These are phyloP conservation scores for Agrocybe chaxingu DNA, from an alignment of 768 basidiomycete species.

Conservation along the genomic window DNA sequence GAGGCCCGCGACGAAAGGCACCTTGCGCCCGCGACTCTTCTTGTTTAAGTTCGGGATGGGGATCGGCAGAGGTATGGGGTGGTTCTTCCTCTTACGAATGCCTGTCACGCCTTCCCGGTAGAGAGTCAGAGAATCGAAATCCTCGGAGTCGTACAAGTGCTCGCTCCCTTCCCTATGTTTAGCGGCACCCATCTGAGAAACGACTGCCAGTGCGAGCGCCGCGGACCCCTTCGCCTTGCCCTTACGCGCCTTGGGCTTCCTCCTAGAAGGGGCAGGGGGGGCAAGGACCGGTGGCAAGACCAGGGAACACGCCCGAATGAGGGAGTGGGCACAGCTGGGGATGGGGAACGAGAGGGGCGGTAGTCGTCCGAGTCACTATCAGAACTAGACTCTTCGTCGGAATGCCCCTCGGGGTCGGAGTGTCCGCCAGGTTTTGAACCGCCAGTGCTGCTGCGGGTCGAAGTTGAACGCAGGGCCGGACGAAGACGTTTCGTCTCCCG, in stretches of 20 bases:
- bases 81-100: slow-evolving; percentile 27
- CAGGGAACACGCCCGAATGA: neutral
- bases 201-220: slow-evolving; percentile 28
- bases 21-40: slow-evolving; percentile 58
- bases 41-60: slow-evolving; percentile 62
- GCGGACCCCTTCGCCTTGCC: slow-evolving; percentile 32
- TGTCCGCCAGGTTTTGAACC: neutral
- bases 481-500: slow-evolving; percentile 3
- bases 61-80: slow-evolving; percentile 40
- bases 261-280: slow-evolving; percentile 16
- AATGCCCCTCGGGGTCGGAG: slow-evolving; percentile 10
- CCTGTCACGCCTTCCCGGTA: slow-evolving; percentile 18
- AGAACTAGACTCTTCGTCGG: slow-evolving; percentile 20
- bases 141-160: slow-evolving; percentile 5
- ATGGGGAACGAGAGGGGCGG: slow-evolving; percentile 23
- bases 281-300: slow-evolving; percentile 10
- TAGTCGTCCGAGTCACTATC: slow-evolving; percentile 30
- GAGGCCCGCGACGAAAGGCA: slow-evolving; percentile 36
- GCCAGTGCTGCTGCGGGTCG: slow-evolving; percentile 1
- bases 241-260: slow-evolving; percentile 18
- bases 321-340: slow-evolving; percentile 8
- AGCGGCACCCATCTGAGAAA: slow-evolving; percentile 17
- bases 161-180: slow-evolving; percentile 8
- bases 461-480: neutral
- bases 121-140: slow-evolving; percentile 16